phyloP scores from a whole-genome alignment of 148 eudicot species.

The Rhododendron ferrugineum region DNA sequence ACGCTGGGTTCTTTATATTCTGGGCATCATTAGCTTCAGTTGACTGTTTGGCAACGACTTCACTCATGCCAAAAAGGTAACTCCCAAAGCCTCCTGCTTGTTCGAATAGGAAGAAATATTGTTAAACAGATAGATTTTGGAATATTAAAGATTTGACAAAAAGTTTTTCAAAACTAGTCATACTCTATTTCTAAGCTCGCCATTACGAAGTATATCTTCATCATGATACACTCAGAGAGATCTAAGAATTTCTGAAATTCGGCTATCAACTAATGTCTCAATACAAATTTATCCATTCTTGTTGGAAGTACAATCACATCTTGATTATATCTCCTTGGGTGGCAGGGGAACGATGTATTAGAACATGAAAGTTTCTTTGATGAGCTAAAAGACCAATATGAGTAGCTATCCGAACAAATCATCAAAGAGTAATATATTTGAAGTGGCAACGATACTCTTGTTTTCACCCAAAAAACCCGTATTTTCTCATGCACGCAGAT shows the following conservation, averaged over 20 bases:
- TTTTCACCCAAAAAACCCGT: neutral
- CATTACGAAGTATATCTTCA: neutral
- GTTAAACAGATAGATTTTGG: neutral
- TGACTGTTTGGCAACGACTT: conserved; percentile 47
- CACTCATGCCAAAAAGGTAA: conserved; percentile 82
- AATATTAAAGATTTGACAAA: neutral
- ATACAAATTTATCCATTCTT: neutral
- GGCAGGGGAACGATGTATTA: neutral
- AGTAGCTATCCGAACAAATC: neutral
- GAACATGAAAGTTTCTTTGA: neutral
- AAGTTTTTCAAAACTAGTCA: neutral
- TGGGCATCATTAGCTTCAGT: conserved; percentile 27
- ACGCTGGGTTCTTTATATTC: conserved; percentile 51
- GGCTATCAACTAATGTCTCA: neutral
- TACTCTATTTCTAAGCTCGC: neutral
- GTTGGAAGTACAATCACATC: neutral
- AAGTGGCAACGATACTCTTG: neutral
- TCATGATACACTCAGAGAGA: neutral
- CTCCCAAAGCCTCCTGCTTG: conserved; percentile 88
- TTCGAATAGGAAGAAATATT: neutral
- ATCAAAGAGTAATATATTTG: neutral
- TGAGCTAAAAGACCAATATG: neutral
- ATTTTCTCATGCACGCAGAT: neutral
- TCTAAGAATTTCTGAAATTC: neutral
- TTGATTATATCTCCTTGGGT: neutral